Evolutionary conservation across 2,329 filamentous ascomycete species (phyloP).

Genomic region (Thielaviopsis punctulata): DNA sequence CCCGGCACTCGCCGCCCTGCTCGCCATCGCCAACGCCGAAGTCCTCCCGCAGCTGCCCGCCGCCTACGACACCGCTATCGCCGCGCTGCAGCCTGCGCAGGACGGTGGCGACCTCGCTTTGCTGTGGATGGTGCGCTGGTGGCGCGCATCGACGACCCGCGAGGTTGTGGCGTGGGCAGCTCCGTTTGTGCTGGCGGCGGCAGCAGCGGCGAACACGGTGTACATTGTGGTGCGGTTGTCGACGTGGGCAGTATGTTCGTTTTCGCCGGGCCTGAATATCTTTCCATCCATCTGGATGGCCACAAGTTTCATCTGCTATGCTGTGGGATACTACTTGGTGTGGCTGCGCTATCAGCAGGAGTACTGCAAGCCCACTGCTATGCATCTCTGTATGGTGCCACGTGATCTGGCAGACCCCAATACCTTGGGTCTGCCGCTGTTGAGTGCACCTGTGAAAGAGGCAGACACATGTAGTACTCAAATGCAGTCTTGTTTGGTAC

Average conservation of each 20-base stretch:
- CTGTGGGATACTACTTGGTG: background rate
- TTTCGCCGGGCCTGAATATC: conserved; percentile 1
- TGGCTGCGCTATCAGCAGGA: background rate
- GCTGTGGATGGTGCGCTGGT: background rate
- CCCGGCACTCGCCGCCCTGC: background rate
- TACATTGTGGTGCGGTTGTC: background rate
- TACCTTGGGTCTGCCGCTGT: background rate
- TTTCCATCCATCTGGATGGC: conserved; percentile 1
- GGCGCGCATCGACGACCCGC: background rate
- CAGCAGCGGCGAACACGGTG: background rate
- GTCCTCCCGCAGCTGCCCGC: background rate
- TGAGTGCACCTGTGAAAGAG: background rate
- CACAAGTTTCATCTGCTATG: background rate
- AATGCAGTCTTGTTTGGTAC: too few relatives aligned
- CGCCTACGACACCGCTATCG: background rate
- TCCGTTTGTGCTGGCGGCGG: background rate
- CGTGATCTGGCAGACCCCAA: background rate
- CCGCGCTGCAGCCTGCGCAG: background rate
- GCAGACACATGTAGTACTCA: too few relatives aligned
- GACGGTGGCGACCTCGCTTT: background rate
- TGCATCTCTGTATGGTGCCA: background rate
- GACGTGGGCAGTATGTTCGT: conserved; percentile 1
- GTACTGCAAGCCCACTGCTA: background rate
- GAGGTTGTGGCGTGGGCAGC: too few relatives aligned
- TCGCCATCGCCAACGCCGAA: conserved; percentile 1